Percentiles rank a stretch among this genome's conserved stretches.
Evolutionary conservation across 2,329 filamentous ascomycete species (phyloP).

Genomic region (Talaromyces amestolkiae): DNA sequence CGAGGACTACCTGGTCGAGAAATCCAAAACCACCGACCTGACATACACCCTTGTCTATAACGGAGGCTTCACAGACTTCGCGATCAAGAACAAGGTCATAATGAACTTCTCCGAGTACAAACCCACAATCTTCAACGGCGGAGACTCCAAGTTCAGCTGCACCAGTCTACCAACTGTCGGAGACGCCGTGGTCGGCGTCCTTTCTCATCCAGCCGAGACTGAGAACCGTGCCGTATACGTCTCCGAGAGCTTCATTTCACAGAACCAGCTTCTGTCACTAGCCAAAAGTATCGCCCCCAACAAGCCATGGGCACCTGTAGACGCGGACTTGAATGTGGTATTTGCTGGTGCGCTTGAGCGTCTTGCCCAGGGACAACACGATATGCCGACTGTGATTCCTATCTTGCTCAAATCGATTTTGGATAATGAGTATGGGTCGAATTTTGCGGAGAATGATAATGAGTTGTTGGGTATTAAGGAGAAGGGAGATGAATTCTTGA

Average conservation of each 20-base stretch:
- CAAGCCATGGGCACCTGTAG: constrained; percentile 16
- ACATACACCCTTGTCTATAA: constrained; percentile 12
- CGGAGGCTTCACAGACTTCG: constrained; percentile 13
- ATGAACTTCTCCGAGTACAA: constrained; percentile 25
- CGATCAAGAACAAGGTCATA: constrained; percentile 23
- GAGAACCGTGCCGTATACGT: constrained; percentile 10
- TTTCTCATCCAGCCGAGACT: constrained; percentile 4
- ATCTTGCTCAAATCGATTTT: constrained; percentile 5
- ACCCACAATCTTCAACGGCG: constrained; percentile 10
- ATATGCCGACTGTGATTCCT: constrained; percentile 1
- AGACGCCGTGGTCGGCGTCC: constrained; percentile 12
- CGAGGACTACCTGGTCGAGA: constrained; percentile 14
- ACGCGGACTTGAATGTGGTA: constrained; percentile 5
- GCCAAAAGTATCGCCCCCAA: not conserved
- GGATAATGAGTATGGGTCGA: not conserved
- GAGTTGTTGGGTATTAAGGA: constrained; percentile 15
- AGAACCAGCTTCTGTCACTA: constrained; percentile 7
- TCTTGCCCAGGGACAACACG: constrained; percentile 10
- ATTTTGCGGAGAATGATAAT: constrained; percentile 12
- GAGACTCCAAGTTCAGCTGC: constrained; percentile 8
- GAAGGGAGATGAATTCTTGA: constrained; percentile 10
- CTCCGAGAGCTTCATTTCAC: not conserved
- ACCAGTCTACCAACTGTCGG: constrained; percentile 14
- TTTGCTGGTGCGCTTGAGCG: constrained; percentile 11
- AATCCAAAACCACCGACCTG: constrained; percentile 13